phyloP scores from a whole-genome alignment of 306 rosid species.

The Cicer yamashitae region DNA sequence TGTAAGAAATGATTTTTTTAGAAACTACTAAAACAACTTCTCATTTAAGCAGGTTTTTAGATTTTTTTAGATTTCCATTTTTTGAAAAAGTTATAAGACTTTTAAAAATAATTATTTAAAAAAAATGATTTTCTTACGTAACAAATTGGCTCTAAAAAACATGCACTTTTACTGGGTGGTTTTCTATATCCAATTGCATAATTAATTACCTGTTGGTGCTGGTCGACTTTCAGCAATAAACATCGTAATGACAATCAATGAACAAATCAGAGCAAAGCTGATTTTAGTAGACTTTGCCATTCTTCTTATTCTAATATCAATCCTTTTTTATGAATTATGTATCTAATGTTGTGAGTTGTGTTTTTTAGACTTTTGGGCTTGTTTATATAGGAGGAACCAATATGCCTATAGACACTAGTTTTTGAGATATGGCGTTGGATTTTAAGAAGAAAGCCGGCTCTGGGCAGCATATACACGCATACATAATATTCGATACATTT shows the following conservation, averaged over 20 bases:
- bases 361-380: neutral
- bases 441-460: slow-evolving; percentile 29
- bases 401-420: neutral
- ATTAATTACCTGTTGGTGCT: slow-evolving; percentile 26
- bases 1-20: too few relatives aligned
- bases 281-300: slow-evolving; percentile 37
- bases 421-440: slow-evolving; percentile 12
- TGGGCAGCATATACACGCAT: neutral
- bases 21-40: too few relatives aligned
- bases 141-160: neutral
- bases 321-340: neutral
- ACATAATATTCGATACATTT: too few relatives aligned
- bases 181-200: neutral
- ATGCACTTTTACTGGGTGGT: neutral
- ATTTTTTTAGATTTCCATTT: too few relatives aligned
- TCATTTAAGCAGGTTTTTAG: too few relatives aligned
- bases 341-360: slow-evolving; percentile 18
- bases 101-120: too few relatives aligned
- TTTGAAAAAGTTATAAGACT: too few relatives aligned
- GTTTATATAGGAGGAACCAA: slow-evolving; percentile 39
- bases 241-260: slow-evolving; percentile 28
- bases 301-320: neutral
- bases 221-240: slow-evolving; percentile 21
- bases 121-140: too few relatives aligned
- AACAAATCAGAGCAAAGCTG: slow-evolving; percentile 25